Evolutionary conservation across 805 yeast genomes (phyloP).

Genomic region (Torulaspora microellipsoides): DNA sequence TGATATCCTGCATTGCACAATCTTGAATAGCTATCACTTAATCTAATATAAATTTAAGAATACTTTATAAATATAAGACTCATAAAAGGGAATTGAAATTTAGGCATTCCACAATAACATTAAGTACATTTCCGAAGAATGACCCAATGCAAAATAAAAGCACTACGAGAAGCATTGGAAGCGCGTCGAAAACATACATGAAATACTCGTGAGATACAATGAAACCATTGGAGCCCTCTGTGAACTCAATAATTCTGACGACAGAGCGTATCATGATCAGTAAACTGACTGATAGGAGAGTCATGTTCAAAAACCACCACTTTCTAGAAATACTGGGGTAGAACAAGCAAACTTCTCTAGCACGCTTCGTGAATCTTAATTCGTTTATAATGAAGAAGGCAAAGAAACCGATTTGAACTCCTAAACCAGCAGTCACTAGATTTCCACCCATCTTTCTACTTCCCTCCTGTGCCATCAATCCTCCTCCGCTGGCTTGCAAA

Average conservation of each 20-base stretch:
- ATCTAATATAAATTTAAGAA: too few species aligned
- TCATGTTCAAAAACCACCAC: conserved; percentile 17
- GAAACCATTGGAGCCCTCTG: conserved; percentile 31
- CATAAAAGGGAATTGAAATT: too few species aligned
- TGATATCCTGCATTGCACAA: too few species aligned
- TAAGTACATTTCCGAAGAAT: conserved; percentile 1
- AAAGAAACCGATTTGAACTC: conserved; percentile 32
- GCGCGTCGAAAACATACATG: conserved; percentile 31
- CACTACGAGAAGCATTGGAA: conserved; percentile 23
- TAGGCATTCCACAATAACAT: conserved; percentile 2
- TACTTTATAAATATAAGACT: too few species aligned
- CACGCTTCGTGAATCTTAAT: conserved; percentile 12
- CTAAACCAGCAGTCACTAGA: conserved; percentile 31
- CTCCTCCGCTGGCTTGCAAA: conserved; percentile 35
- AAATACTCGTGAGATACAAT: conserved; percentile 28
- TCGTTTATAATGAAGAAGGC: conserved; percentile 27
- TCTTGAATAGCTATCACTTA: too few species aligned
- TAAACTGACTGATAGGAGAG: conserved; percentile 12
- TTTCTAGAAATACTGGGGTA: conserved; percentile 4
- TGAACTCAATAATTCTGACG: conserved; percentile 32
- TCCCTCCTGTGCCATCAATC: conserved; percentile 20
- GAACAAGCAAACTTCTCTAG: conserved; percentile 2
- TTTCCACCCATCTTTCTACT: conserved; percentile 17
- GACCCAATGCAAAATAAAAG: not conserved
- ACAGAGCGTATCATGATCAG: conserved; percentile 33